Percentiles rank a stretch among this genome's conserved stretches.
phyloP scores from a whole-genome alignment of 1,139 yeast genomes.

The Kluyveromyces marxianus region DNA sequence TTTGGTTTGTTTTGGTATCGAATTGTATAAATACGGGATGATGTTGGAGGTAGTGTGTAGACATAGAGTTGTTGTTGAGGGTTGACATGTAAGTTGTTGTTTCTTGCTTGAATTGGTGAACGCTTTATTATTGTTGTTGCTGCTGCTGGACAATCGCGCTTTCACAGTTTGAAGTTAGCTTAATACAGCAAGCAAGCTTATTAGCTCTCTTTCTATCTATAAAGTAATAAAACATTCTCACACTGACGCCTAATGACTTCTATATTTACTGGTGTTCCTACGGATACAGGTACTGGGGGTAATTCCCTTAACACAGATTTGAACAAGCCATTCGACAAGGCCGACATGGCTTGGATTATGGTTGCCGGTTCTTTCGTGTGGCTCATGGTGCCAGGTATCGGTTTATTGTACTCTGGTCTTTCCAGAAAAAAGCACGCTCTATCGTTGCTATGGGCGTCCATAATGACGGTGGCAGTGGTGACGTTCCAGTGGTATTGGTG shows the following conservation, averaged over 20 bases:
- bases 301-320: constrained; percentile 66
- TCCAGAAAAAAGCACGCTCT: constrained; percentile 90
- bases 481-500: constrained; percentile 95
- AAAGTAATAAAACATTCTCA: not conserved
- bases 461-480: constrained; percentile 77
- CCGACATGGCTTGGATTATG: constrained; percentile 87
- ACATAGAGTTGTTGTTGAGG: too few species aligned
- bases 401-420: constrained; percentile 81
- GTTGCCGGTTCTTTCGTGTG: constrained; percentile 70
- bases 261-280: constrained; percentile 34
- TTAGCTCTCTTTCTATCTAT: too few species aligned
- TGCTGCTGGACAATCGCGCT: too few species aligned
- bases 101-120: too few species aligned
- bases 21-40: too few species aligned
- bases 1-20: too few species aligned
- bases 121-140: too few species aligned
- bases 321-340: constrained; percentile 63
- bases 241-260: constrained; percentile 6
- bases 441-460: constrained; percentile 86
- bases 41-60: too few species aligned
- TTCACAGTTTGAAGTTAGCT: too few species aligned
- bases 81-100: too few species aligned
- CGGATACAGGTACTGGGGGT: constrained; percentile 68
- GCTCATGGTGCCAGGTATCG: constrained; percentile 94
- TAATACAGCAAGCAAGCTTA: too few species aligned